These are phyloP conservation scores for Puccinia novopanici DNA, from an alignment of 1,284 basidiomycete species.

Conservation along the genomic window DNA sequence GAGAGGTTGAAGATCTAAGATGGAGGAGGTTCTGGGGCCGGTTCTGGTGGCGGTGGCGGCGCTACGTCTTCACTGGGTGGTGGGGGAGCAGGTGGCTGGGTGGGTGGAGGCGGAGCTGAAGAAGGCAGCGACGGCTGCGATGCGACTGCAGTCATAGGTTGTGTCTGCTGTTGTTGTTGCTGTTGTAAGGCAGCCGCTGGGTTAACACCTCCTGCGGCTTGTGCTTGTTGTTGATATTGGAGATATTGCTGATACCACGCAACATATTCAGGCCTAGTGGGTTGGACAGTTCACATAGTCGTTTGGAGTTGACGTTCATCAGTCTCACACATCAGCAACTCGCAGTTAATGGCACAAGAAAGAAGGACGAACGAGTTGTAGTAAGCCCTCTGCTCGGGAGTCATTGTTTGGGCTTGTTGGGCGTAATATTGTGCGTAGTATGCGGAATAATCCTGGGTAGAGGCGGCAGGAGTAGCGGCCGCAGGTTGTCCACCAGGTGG, in stretches of 20 bases:
- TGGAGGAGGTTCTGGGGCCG: constrained; percentile 20
- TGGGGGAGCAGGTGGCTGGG: no score
- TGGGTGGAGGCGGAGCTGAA: neutral
- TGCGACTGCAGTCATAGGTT: no score
- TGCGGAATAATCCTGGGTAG: constrained; percentile 54
- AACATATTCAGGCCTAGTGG: constrained; percentile 38
- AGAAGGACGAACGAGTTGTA: constrained; percentile 41
- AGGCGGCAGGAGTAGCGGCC: constrained; percentile 18
- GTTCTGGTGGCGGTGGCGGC: constrained; percentile 43
- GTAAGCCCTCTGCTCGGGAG: constrained; percentile 46
- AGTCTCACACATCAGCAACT: neutral
- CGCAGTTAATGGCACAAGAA: no score
- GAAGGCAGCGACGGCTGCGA: constrained; percentile 16
- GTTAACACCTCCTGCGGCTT: neutral
- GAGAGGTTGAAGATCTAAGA: no score
- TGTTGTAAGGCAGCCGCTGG: neutral
- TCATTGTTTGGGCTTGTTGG: constrained; percentile 48
- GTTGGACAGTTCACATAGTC: neutral
- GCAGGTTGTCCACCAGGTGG: constrained; percentile 57
- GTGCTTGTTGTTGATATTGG: constrained; percentile 46
- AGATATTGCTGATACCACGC: constrained; percentile 51
- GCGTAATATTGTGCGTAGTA: constrained; percentile 51
- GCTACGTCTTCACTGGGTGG: constrained; percentile 44
- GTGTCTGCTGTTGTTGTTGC: no score
- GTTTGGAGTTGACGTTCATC: neutral